Percentiles rank a stretch among this genome's conserved stretches.
Evolutionary conservation across 2,329 filamentous ascomycete genomes (phyloP).

Genomic region (Venturia asperata): DNA sequence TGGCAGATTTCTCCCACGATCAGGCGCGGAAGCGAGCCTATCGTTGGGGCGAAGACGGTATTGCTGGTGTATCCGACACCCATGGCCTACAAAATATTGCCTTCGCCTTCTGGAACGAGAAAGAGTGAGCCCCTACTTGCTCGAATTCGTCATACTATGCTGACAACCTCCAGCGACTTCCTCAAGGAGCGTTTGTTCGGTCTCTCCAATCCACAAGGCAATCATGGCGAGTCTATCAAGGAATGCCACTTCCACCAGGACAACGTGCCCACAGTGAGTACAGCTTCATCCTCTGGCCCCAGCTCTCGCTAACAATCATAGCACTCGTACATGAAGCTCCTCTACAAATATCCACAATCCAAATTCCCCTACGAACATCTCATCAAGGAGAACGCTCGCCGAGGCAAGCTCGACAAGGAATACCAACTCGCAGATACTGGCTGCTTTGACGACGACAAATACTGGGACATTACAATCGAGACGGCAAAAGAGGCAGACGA

Average conservation of each 20-base stretch:
- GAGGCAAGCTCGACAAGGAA: constrained; percentile 70
- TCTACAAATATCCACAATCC: constrained; percentile 94
- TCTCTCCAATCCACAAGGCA: constrained; percentile 90
- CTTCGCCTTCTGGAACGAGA: constrained; percentile 95
- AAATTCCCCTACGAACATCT: constrained; percentile 89
- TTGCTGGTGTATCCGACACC: constrained; percentile 89
- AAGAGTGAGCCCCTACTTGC: constrained; percentile 60
- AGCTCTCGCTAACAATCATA: constrained; percentile 35
- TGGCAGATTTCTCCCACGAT: constrained; percentile 82
- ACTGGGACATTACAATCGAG: constrained; percentile 97
- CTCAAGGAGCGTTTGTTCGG: constrained; percentile 94
- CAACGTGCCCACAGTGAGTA: constrained; percentile 67
- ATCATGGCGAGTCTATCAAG: constrained; percentile 95
- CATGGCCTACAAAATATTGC: constrained; percentile 88
- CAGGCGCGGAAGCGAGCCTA: constrained; percentile 83
- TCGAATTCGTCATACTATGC: constrained; percentile 21
- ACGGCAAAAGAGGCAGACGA: constrained; percentile 91
- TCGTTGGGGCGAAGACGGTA: constrained; percentile 94
- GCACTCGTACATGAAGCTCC: constrained; percentile 98
- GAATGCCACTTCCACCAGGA: constrained; percentile 95
- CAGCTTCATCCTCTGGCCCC: constrained; percentile 25
- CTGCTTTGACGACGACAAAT: constrained; percentile 78
- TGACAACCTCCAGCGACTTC: constrained; percentile 61
- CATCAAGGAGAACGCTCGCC: constrained; percentile 71
- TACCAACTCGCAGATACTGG: constrained; percentile 91